Evolutionary conservation across 768 basidiomycete species (phyloP).

Genomic region (Suillus paluster): DNA sequence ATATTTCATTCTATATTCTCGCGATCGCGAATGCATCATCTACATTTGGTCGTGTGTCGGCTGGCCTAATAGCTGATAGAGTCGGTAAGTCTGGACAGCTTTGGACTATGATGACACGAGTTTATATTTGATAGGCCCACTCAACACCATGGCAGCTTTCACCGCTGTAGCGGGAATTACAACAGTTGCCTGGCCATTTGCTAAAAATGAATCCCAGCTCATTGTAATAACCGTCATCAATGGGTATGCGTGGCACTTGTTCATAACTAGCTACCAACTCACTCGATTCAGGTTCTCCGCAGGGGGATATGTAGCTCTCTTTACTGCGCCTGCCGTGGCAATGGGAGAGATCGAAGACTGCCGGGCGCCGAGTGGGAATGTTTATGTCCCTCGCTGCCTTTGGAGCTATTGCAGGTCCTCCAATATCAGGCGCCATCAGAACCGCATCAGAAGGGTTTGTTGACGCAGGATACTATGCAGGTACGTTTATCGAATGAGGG

Average conservation of each 20-base stretch:
- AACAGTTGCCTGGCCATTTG: slow-evolving; percentile 77
- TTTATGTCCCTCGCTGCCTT: slow-evolving; percentile 62
- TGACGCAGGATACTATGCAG: slow-evolving; percentile 46
- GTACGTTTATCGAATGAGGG: slow-evolving; percentile 17
- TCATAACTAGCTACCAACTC: not conserved
- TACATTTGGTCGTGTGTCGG: slow-evolving; percentile 59
- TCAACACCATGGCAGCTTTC: slow-evolving; percentile 73
- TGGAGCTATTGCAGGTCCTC: slow-evolving; percentile 70
- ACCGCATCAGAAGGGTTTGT: slow-evolving; percentile 50
- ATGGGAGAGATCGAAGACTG: slow-evolving; percentile 63
- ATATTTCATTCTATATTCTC: slow-evolving; percentile 66
- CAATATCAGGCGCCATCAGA: slow-evolving; percentile 74
- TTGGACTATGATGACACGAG: not conserved
- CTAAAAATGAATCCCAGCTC: slow-evolving; percentile 44
- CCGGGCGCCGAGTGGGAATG: slow-evolving; percentile 70
- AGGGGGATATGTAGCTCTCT: slow-evolving; percentile 63
- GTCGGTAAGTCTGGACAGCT: slow-evolving; percentile 42
- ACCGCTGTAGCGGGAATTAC: slow-evolving; percentile 57
- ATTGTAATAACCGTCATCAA: slow-evolving; percentile 64
- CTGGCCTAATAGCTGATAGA: slow-evolving; percentile 58
- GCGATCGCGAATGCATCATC: slow-evolving; percentile 72
- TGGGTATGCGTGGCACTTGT: slow-evolving; percentile 48
- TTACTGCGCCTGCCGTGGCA: slow-evolving; percentile 59
- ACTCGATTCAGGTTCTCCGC: slow-evolving; percentile 51
- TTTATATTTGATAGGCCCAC: slow-evolving; percentile 47